Evolutionary conservation across 2,329 filamentous ascomycete species (phyloP), one percentile per base, ranked within the genome.

Genomic region (Diplodia scrobiculata): DNA sequence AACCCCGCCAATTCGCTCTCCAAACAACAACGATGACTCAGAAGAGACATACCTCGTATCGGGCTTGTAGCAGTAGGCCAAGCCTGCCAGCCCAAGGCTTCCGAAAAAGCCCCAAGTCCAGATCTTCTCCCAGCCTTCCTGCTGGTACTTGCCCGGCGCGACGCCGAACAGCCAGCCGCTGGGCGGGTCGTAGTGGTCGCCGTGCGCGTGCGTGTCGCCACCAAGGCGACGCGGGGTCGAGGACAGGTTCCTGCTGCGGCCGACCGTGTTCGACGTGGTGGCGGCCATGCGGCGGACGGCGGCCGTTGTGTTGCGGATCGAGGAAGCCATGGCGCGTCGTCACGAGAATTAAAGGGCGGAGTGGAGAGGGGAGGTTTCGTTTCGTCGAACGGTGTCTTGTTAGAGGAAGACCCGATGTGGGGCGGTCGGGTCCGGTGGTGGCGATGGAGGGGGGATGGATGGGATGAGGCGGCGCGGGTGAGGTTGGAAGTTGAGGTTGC

Each of bases 11-110:
- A 51, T 51, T 51, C 48, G 19, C 48, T 27, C 48, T 27, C 48
- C 5, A 25, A 50, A 13, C 9, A 50, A 50, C n/a, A 21, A 54
- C 14, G n/a, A 53, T 25, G 58, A 32, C 13, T 55, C 45, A 41
- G 59, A 51, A 41, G 32, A 63, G 45, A 92, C 93, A 83, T 85
- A 99, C 95, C 92, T 96, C 70, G 94, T 98, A 84, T 99, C 95
- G 63, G 95, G 95, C 88, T 98, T 98, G 79, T 95, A 98, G 69
- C 91, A 92, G 81, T 97, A 92, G 70, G 90, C 91, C 70, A 97
- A 83, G 68, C 86, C 87, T 65, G 88, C 89, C 70, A 92, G 83
- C 32, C 87, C 80, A 74, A 96, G 80, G 74, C 88, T 89, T 65
- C 91, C 91, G 77, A 89, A 90, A 79, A 96, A 92, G 59, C 93